A percentile compares a stretch with the other conserved stretches of the same genome.
Evolutionary conservation across 2,329 filamentous ascomycete genomes (phyloP).

Genomic region (Monilinia laxa): DNA sequence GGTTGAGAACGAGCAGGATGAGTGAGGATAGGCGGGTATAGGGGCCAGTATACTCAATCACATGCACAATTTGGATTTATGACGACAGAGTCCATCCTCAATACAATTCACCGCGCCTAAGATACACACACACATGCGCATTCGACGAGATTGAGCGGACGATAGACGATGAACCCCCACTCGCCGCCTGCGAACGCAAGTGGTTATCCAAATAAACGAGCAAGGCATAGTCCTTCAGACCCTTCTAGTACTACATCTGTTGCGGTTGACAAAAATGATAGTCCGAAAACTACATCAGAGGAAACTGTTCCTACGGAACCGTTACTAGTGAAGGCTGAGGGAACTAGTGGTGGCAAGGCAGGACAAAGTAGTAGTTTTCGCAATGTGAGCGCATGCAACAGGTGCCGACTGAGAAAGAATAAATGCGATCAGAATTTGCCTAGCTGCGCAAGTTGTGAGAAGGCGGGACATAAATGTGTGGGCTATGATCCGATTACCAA

Average conservation of each 20-base stretch:
- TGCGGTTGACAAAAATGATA: slow-evolving; percentile 31
- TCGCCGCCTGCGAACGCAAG: slow-evolving; percentile 49
- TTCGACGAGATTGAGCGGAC: slow-evolving; percentile 4
- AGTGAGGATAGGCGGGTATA: slow-evolving; percentile 8
- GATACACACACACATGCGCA: slow-evolving; percentile 8
- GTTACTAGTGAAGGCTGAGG: slow-evolving; percentile 17
- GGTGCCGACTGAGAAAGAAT: slow-evolving; percentile 89
- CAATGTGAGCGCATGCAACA: slow-evolving; percentile 92
- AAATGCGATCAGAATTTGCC: slow-evolving; percentile 91
- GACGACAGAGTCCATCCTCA: not conserved
- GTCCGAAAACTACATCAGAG: slow-evolving; percentile 29
- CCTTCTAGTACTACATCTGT: slow-evolving; percentile 38
- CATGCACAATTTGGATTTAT: slow-evolving; percentile 11
- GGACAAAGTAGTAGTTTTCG: slow-evolving; percentile 69
- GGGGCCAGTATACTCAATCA: slow-evolving; percentile 1
- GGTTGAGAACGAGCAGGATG: slow-evolving; percentile 17
- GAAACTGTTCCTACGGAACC: slow-evolving; percentile 33
- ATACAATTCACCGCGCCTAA: not conserved
- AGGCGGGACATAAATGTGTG: slow-evolving; percentile 87
- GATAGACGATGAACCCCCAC: slow-evolving; percentile 46
- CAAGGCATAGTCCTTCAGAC: slow-evolving; percentile 52
- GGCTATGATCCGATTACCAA: slow-evolving; percentile 97
- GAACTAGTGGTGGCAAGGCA: slow-evolving; percentile 32
- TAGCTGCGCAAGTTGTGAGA: slow-evolving; percentile 87
- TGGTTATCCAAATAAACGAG: slow-evolving; percentile 55